Evolutionary conservation across 441 rosid genomes (phyloP).

Genomic region (Populus hybrid): DNA sequence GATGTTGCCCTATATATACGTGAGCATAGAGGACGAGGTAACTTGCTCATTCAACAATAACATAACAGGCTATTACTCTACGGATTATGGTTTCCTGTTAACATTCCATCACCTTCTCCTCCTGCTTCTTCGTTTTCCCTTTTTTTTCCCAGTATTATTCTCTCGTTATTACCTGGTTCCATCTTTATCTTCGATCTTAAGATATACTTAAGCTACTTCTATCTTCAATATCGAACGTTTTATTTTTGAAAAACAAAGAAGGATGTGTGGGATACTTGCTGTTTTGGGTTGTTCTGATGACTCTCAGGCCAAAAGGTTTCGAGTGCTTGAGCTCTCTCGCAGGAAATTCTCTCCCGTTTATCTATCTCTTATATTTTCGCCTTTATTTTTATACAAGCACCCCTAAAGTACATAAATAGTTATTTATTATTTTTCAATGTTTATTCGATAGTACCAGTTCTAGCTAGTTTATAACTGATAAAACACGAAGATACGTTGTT

Average conservation of each 20-base stretch:
- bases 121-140: background rate
- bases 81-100: background rate
- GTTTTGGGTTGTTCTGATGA: conserved; percentile 87
- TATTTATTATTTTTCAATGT: background rate
- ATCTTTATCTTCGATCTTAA: background rate
- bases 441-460: background rate
- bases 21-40: background rate
- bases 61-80: background rate
- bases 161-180: background rate
- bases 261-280: conserved; percentile 91
- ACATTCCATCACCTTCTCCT: background rate
- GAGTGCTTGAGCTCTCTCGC: conserved; percentile 97
- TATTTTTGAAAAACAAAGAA: background rate
- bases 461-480: background rate
- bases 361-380: background rate
- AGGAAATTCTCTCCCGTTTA: conserved; percentile 38
- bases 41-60: background rate
- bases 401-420: background rate
- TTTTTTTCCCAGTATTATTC: background rate
- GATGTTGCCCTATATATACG: background rate
- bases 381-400: background rate
- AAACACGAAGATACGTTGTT: too few species aligned
- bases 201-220: background rate
- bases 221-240: background rate
- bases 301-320: conserved; percentile 86